phyloP scores from a whole-genome alignment of 164 flowering plant genomes.

The Aristolochia contorta region DNA sequence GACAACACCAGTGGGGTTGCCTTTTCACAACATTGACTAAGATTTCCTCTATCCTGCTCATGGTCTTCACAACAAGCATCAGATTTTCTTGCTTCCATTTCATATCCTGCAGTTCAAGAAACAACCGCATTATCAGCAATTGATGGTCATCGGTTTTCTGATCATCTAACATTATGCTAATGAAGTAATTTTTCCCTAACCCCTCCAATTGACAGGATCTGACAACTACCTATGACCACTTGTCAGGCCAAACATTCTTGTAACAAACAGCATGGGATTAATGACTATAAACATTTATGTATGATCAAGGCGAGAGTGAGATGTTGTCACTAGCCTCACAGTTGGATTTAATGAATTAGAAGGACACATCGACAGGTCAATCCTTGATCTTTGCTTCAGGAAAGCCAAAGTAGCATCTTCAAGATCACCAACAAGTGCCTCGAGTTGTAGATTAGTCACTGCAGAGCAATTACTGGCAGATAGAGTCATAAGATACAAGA shows the following conservation, averaged over 20 bases:
- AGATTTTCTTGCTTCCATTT: slow-evolving; percentile 31
- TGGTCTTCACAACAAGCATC: slow-evolving; percentile 25
- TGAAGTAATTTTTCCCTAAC: background rate
- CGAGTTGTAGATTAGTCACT: slow-evolving; percentile 51
- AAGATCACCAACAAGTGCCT: slow-evolving; percentile 65
- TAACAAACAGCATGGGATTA: background rate
- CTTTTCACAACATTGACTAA: slow-evolving; percentile 14
- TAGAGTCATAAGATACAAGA: background rate
- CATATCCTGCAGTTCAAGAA: slow-evolving; percentile 27
- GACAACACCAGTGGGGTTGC: slow-evolving; percentile 38
- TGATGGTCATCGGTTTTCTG: background rate
- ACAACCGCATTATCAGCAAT: background rate
- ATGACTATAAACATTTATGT: background rate
- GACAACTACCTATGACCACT: background rate
- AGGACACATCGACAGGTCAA: slow-evolving; percentile 17
- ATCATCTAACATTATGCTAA: background rate
- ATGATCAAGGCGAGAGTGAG: background rate
- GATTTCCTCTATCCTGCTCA: slow-evolving; percentile 37
- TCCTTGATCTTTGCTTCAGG: slow-evolving; percentile 21
- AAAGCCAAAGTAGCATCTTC: slow-evolving; percentile 47
- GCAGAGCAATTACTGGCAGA: slow-evolving; percentile 12
- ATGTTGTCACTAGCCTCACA: slow-evolving; percentile 17
- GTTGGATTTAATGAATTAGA: slow-evolving; percentile 11
- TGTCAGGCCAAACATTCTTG: background rate
- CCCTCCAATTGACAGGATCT: background rate